Conservation (phyloP, 768 basidiomycete genomes). For the Plicaturopsis crispa region DNA sequence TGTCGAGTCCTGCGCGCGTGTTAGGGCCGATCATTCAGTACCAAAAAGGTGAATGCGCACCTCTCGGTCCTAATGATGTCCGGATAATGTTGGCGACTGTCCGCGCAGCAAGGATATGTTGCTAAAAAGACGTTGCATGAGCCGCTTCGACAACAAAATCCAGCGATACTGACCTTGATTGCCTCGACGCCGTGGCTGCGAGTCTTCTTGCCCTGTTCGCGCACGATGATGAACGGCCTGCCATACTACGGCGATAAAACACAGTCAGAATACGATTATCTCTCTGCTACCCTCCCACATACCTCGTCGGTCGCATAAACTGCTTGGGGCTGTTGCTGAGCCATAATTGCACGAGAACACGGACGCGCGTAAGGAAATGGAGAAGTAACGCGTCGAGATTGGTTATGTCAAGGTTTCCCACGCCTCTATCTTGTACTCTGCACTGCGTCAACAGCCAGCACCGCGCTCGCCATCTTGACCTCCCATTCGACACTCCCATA, state of each 20-base stretch:
- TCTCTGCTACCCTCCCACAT: no score
- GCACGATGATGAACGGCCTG: conserved; percentile 94
- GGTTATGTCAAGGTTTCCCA: conserved; percentile 25
- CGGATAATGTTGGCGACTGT: conserved; percentile 93
- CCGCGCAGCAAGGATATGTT: conserved; percentile 92
- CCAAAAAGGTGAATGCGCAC: conserved; percentile 28
- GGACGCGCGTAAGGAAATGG: conserved; percentile 23
- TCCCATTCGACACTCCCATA: conserved; percentile 18
- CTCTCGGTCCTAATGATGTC: conserved; percentile 92
- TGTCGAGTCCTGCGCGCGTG: conserved; percentile 67
- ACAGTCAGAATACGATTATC: conserved; percentile 9
- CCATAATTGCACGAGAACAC: conserved; percentile 13
- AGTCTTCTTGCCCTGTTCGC: conserved; percentile 90
- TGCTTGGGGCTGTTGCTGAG: conserved; percentile 43
- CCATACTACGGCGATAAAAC: conserved; percentile 54
- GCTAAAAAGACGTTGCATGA: conserved; percentile 32
- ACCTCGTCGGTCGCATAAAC: conserved; percentile 88
- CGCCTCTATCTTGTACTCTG: conserved; percentile 18
- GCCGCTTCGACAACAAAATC: conserved; percentile 1
- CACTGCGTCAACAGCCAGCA: no score
- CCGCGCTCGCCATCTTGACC: conserved; percentile 19
- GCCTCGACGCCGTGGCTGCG: conserved; percentile 89
- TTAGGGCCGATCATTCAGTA: conserved; percentile 7
- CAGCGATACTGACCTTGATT: conserved; percentile 66
- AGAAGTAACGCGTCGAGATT: conserved; percentile 20